phyloP scores from a whole-genome alignment of 805 yeast genomes.

The Isabelozyma pseudorhagii region DNA sequence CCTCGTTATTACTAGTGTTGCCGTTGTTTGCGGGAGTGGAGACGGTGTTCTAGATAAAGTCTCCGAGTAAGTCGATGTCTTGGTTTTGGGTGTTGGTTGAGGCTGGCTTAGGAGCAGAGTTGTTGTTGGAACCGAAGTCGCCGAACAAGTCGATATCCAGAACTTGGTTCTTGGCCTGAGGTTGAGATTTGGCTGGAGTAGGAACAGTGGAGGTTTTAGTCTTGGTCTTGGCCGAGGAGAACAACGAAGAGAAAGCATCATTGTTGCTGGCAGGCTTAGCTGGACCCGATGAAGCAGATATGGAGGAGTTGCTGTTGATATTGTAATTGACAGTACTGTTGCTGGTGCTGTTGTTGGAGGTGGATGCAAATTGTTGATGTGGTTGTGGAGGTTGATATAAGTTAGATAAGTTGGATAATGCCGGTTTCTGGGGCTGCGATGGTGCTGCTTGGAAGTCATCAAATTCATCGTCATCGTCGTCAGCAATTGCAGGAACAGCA shows the following conservation, averaged over 20 bases:
- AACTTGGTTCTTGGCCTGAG: background rate
- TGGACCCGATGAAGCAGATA: constrained; percentile 38
- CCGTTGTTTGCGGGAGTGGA: no score
- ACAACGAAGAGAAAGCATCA: constrained; percentile 73
- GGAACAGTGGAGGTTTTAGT: constrained; percentile 11
- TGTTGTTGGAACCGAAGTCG: constrained; percentile 16
- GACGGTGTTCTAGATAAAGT: constrained; percentile 12
- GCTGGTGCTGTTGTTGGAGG: constrained; percentile 4
- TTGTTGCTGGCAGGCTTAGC: constrained; percentile 38
- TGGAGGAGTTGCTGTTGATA: constrained; percentile 23
- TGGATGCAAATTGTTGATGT: constrained; percentile 10
- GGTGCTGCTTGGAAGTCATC: constrained; percentile 80
- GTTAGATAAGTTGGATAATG: constrained; percentile 11
- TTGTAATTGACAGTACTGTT: constrained; percentile 14
- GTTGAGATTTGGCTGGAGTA: constrained; percentile 7
- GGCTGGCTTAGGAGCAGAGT: constrained; percentile 11
- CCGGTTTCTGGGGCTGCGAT: constrained; percentile 15
- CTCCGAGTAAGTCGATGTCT: constrained; percentile 50
- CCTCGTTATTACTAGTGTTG: no score
- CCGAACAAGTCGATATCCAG: constrained; percentile 29
- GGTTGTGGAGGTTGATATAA: constrained; percentile 16
- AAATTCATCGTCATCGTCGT: constrained; percentile 69
- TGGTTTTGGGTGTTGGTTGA: constrained; percentile 15
- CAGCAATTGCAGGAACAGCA: constrained; percentile 12
- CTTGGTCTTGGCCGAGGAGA: constrained; percentile 60